Conservation (phyloP, 805 yeast genomes). For the Lachancea fermentati region DNA sequence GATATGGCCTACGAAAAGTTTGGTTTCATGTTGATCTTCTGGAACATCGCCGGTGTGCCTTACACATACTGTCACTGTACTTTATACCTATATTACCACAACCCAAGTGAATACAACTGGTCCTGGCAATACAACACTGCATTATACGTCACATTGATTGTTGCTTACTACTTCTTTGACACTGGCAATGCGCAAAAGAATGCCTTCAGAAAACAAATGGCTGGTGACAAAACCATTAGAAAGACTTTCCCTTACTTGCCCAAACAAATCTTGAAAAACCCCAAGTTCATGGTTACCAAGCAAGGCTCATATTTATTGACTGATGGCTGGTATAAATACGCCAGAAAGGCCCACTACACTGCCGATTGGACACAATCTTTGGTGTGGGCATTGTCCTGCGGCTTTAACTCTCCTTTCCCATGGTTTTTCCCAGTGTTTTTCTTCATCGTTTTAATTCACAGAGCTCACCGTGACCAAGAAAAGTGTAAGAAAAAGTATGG, state of each 20-base stretch:
- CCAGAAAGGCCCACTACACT: conserved; percentile 92
- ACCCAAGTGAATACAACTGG: conserved; percentile 79
- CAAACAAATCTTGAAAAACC: conserved; percentile 72
- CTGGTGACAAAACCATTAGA: conserved; percentile 73
- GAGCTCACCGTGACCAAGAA: conserved; percentile 81
- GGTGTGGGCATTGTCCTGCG: conserved; percentile 91
- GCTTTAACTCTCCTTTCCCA: conserved; percentile 81
- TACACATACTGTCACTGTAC: conserved; percentile 96
- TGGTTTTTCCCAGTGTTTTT: conserved; percentile 95
- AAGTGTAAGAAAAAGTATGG: conserved; percentile 89
- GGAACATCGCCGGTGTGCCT: conserved; percentile 99
- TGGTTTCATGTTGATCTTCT: conserved; percentile 97
- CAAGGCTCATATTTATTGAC: conserved; percentile 80
- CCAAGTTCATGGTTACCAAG: conserved; percentile 76
- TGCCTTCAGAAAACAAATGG: conserved; percentile 74
- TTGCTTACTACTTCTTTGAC: conserved; percentile 89
- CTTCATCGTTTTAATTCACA: conserved; percentile 78
- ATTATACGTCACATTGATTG: conserved; percentile 50
- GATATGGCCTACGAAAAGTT: conserved; percentile 99
- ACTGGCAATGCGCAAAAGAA: conserved; percentile 94
- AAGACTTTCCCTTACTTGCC: conserved; percentile 94
- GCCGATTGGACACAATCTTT: conserved; percentile 86
- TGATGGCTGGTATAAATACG: conserved; percentile 93
- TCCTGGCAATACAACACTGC: conserved; percentile 52
- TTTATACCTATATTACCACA: conserved; percentile 72